Conservation (phyloP, 345 rosid genomes). For the Syzygium aqueum region DNA sequence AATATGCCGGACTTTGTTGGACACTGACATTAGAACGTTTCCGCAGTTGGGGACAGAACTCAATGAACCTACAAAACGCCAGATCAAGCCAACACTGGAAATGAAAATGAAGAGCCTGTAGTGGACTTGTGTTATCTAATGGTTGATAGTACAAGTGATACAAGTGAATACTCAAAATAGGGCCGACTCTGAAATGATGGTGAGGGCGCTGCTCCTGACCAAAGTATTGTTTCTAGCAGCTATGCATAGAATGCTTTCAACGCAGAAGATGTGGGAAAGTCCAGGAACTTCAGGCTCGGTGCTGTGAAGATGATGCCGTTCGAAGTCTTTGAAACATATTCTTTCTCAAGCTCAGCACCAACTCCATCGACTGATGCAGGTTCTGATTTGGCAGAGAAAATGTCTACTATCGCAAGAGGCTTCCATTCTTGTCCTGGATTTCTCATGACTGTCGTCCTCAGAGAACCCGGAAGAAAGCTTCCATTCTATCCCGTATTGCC, state of each 20-base stretch:
- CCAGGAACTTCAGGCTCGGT: not conserved
- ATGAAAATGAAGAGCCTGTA: not conserved
- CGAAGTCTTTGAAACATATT: too few relatives aligned
- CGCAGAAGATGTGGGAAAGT: not conserved
- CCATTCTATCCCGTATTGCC: too few relatives aligned
- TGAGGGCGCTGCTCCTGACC: not conserved
- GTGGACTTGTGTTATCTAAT: not conserved
- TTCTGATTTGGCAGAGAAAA: too few relatives aligned
- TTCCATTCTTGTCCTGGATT: too few relatives aligned
- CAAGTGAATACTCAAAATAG: not conserved
- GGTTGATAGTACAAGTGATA: not conserved
- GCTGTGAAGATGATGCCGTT: not conserved
- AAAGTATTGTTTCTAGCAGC: not conserved
- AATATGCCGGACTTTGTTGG: not conserved
- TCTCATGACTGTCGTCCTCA: too few relatives aligned
- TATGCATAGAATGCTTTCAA: not conserved
- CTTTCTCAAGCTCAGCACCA: too few relatives aligned
- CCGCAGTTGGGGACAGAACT: not conserved
- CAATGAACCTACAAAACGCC: not conserved
- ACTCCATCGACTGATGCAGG: too few relatives aligned
- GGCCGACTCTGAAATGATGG: not conserved
- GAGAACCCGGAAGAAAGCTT: too few relatives aligned
- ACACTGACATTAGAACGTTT: not conserved
- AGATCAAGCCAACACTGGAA: not conserved
- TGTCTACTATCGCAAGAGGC: too few relatives aligned